A percentile compares a stretch with the other conserved stretches of the same genome.
phyloP scores from a whole-genome alignment of 352 stramenopile species.

The Phytophthora megakarya region DNA sequence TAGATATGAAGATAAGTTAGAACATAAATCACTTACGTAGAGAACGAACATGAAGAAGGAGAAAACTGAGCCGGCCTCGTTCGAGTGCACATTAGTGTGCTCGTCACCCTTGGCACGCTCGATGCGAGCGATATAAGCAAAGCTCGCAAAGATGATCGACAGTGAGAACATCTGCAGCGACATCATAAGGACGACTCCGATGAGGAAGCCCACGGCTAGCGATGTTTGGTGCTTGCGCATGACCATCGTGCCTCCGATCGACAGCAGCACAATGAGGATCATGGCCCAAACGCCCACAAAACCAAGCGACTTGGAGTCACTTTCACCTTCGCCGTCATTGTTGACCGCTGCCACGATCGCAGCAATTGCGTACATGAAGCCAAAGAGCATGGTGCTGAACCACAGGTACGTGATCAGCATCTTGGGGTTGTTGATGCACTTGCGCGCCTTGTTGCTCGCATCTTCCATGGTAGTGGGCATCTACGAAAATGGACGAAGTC shows the following conservation, averaged over 20 bases:
- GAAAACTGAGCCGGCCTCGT: conserved; percentile 78
- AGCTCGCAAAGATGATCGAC: conserved; percentile 75
- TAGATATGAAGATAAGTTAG: not conserved
- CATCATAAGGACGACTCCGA: conserved; percentile 92
- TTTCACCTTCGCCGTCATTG: conserved; percentile 65
- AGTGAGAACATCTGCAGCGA: conserved; percentile 88
- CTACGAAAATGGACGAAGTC: conserved; percentile 24
- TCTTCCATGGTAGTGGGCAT: conserved; percentile 66
- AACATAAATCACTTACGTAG: conserved; percentile 59
- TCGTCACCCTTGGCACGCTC: conserved; percentile 58
- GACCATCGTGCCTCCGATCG: conserved; percentile 84
- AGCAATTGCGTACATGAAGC: conserved; percentile 86
- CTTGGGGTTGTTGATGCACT: conserved; percentile 81
- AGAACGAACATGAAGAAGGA: conserved; percentile 89
- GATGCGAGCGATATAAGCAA: conserved; percentile 71
- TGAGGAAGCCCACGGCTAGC: conserved; percentile 88
- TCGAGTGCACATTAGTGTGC: conserved; percentile 74
- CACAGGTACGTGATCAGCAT: conserved; percentile 86
- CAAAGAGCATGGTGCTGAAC: conserved; percentile 84
- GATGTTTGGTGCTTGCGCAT: conserved; percentile 91
- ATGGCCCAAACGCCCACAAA: conserved; percentile 87
- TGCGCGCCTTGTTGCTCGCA: conserved; percentile 61
- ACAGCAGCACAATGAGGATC: conserved; percentile 81
- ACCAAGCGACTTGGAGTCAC: conserved; percentile 78
- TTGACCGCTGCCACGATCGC: conserved; percentile 86